Conservation (phyloP, 192 early-diverging fungal genomes). For the Backusella parvicylindrica region DNA sequence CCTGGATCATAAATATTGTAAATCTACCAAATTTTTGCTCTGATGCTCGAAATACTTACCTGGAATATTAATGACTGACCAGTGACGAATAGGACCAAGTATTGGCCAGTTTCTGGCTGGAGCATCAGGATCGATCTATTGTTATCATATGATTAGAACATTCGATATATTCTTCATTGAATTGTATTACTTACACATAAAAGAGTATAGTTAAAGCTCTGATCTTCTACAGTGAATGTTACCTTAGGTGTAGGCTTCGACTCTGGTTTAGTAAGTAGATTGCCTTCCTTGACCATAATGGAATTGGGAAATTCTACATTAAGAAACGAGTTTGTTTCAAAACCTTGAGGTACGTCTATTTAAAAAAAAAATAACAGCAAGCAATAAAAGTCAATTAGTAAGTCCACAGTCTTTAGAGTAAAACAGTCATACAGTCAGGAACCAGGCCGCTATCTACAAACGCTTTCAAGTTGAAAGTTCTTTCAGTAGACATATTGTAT, state of each 20-base stretch:
- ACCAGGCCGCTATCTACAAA: background rate
- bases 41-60: background rate
- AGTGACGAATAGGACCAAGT: conserved; percentile 49
- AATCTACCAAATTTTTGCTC: background rate
- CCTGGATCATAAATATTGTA: background rate
- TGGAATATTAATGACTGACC: conserved; percentile 50
- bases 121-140: conserved; percentile 55
- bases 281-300: background rate
- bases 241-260: background rate
- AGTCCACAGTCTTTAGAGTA: background rate
- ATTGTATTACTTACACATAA: background rate
- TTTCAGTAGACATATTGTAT: background rate
- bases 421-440: background rate
- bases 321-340: background rate
- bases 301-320: background rate
- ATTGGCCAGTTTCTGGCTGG: conserved; percentile 41
- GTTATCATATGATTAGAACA: background rate
- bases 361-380: background rate
- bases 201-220: background rate
- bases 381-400: background rate
- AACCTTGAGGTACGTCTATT: background rate
- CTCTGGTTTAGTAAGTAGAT: background rate
- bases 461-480: background rate
- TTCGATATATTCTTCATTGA: background rate
- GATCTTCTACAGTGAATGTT: background rate